A percentile compares a stretch with the other conserved stretches of the same genome.
Evolutionary conservation across 371 early-diverging fungal species (phyloP).

Genomic region (Mortierella sp.): DNA sequence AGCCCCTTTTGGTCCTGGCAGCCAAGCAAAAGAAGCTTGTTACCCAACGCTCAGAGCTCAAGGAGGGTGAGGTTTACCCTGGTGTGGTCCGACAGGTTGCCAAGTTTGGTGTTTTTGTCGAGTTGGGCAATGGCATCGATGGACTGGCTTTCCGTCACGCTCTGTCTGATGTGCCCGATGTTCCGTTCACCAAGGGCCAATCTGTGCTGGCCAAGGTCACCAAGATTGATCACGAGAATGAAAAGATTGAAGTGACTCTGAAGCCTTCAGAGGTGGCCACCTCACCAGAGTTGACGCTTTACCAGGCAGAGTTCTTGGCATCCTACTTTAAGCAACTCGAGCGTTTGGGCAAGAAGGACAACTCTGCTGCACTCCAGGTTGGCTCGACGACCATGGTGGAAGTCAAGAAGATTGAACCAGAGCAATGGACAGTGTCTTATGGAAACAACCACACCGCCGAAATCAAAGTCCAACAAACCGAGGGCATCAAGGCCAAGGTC

Average conservation of each 20-base stretch:
- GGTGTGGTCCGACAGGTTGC: conserved; percentile 69
- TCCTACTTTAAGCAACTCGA: conserved; percentile 63
- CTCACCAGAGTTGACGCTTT: conserved; percentile 38
- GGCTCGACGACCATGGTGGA: conserved; percentile 59
- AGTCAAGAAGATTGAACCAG: conserved; percentile 64
- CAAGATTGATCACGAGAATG: conserved; percentile 55
- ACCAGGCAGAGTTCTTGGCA: conserved; percentile 59
- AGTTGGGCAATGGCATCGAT: conserved; percentile 63
- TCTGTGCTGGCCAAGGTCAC: conserved; percentile 70
- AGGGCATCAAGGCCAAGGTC: conserved; percentile 55
- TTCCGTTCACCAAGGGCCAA: conserved; percentile 64
- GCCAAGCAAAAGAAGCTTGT: conserved; percentile 56
- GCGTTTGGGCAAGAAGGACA: conserved; percentile 42
- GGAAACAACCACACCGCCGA: conserved; percentile 62
- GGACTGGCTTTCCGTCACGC: conserved; percentile 55
- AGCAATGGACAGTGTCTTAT: conserved; percentile 66
- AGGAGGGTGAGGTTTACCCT: conserved; percentile 62
- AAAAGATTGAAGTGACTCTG: conserved; percentile 63
- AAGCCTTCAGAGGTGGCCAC: conserved; percentile 63
- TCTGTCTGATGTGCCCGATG: conserved; percentile 70
- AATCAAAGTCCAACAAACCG: conserved; percentile 63
- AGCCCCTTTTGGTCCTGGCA: conserved; percentile 67
- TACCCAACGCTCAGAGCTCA: conserved; percentile 34
- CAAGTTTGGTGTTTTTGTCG: conserved; percentile 69
- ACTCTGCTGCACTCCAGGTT: conserved; percentile 21